These are phyloP conservation scores for Ceriops decandra DNA, from an alignment of 345 rosid genomes.

Conservation along the genomic window DNA sequence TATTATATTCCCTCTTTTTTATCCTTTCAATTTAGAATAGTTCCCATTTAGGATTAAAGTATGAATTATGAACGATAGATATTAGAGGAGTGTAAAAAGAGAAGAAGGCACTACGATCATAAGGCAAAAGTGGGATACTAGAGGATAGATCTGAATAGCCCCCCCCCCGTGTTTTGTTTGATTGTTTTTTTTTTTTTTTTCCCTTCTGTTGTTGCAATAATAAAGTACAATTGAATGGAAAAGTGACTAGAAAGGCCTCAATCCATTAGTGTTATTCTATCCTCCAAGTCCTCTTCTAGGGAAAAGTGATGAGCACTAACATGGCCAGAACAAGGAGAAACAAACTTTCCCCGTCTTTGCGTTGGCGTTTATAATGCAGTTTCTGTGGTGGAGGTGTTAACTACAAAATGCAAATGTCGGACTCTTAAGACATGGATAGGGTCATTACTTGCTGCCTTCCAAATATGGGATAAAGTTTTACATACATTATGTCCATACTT, in stretches of 20 bases:
- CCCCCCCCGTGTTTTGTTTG: no score
- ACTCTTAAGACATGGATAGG: neutral
- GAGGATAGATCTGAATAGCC: no score
- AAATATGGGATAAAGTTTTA: no score
- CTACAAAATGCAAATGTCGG: neutral
- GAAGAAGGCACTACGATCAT: constrained; percentile 8
- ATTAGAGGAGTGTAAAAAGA: constrained; percentile 1
- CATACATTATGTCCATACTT: no score
- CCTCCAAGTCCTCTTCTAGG: neutral
- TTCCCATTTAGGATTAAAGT: constrained; percentile 1
- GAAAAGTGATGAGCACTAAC: no score
- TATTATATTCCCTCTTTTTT: no score
- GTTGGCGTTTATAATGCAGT: no score
- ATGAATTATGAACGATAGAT: neutral
- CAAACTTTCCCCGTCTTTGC: neutral
- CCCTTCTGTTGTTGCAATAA: neutral
- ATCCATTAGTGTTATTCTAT: neutral
- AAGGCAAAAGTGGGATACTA: no score
- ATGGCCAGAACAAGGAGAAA: no score
- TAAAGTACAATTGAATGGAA: constrained; percentile 18
- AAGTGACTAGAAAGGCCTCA: constrained; percentile 23
- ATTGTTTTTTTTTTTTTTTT: neutral
- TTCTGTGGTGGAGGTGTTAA: constrained; percentile 6
- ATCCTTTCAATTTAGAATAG: neutral
- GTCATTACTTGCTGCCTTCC: neutral